Conservation (phyloP, 208 protist genomes). For the Crithidia bombi region DNA sequence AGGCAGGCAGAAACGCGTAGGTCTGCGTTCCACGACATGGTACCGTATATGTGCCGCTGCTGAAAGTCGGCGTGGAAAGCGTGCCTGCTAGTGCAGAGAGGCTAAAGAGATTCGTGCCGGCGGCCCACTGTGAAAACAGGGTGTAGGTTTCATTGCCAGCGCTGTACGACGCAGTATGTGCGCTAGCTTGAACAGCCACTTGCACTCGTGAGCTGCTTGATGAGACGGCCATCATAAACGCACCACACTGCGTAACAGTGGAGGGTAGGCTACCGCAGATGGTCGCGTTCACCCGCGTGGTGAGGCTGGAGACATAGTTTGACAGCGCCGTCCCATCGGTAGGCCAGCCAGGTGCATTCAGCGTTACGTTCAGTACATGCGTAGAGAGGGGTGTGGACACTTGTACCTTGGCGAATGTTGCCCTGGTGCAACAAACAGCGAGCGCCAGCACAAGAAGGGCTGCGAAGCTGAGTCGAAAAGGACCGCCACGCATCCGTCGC, state of each 20-base stretch:
- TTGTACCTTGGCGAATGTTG: background rate
- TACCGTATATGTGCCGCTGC: conserved; percentile 33
- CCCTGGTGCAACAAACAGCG: background rate
- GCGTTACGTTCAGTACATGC: conserved; percentile 45
- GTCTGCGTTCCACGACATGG: conserved; percentile 44
- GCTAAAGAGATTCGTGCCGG: conserved; percentile 18
- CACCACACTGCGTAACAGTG: conserved; percentile 30
- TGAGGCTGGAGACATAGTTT: conserved; percentile 16
- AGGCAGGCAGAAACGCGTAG: conserved; percentile 53
- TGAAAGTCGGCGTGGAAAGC: conserved; percentile 29
- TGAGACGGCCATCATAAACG: conserved; percentile 43
- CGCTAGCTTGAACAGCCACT: conserved; percentile 40
- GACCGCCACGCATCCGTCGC: background rate
- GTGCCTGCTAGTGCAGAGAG: conserved; percentile 21
- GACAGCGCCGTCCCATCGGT: conserved; percentile 40
- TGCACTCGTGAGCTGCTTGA: conserved; percentile 40
- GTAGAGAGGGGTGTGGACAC: conserved; percentile 25
- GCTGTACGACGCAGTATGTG: conserved; percentile 10
- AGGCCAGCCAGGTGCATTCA: conserved; percentile 34
- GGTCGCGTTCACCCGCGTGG: conserved; percentile 25
- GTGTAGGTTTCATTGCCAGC: conserved; percentile 31
- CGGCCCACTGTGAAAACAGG: conserved; percentile 43
- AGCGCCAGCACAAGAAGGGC: background rate
- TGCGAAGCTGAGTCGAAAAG: background rate
- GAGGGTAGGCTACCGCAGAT: conserved; percentile 33